Evolutionary conservation across 2,329 filamentous ascomycete genomes (phyloP).

Genomic region (Talaromyces sp.): DNA sequence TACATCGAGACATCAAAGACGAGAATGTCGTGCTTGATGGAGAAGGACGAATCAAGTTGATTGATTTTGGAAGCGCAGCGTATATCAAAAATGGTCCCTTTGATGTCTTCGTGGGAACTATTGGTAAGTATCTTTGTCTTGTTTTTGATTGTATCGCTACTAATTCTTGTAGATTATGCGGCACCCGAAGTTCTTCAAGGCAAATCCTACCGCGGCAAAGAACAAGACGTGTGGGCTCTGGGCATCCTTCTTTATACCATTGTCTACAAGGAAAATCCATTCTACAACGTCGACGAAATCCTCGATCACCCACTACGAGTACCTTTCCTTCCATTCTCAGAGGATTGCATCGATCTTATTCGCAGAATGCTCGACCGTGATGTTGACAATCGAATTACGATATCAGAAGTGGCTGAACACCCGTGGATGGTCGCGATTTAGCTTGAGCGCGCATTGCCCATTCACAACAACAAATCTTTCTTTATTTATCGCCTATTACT

Average conservation of each 20-base stretch:
- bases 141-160: background rate
- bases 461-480: background rate
- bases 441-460: background rate
- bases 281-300: constrained; percentile 98
- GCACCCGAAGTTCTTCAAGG: constrained; percentile 96
- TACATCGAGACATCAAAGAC: constrained; percentile 98
- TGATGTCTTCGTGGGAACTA: constrained; percentile 97
- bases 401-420: constrained; percentile 80
- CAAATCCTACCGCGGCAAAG: constrained; percentile 85
- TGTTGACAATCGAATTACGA: constrained; percentile 75
- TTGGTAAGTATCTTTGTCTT: constrained; percentile 59
- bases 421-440: constrained; percentile 58
- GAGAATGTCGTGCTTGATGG: constrained; percentile 96
- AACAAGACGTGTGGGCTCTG: constrained; percentile 97
- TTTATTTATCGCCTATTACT: background rate
- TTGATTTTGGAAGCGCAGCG: constrained; percentile 95
- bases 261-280: constrained; percentile 98
- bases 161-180: constrained; percentile 70
- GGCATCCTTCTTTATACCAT: constrained; percentile 97
- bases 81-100: constrained; percentile 99
- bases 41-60: constrained; percentile 91
- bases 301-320: constrained; percentile 94
- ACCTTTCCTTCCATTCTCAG: constrained; percentile 61
- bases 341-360: constrained; percentile 88
- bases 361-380: constrained; percentile 88